phyloP scores from a whole-genome alignment of 305 asterid genomes.

The Fraxinus greggii region DNA sequence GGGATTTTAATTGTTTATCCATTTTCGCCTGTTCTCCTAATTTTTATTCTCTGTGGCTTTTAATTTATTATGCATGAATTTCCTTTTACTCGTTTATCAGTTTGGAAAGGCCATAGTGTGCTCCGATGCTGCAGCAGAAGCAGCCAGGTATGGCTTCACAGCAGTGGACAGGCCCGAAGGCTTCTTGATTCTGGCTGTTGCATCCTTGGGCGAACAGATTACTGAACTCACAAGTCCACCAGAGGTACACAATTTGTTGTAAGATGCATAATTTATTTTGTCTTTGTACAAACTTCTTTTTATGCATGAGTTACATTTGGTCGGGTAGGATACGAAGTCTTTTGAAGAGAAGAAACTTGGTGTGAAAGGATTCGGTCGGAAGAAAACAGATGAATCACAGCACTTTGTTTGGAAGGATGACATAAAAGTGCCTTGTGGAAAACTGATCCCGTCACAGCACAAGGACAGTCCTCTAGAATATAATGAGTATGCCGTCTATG shows the following conservation, averaged over 20 bases:
- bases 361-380: conserved; percentile 65
- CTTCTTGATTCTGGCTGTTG: conserved; percentile 75
- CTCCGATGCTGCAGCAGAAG: conserved; percentile 87
- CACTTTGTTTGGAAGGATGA: conserved; percentile 76
- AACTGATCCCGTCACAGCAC: conserved; percentile 50
- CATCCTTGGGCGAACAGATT: conserved; percentile 59
- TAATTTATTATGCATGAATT: neutral
- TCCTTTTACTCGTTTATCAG: conserved; percentile 22
- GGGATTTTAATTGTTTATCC: neutral
- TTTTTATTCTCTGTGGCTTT: neutral
- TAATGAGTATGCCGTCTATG: conserved; percentile 78
- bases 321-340: conserved; percentile 39
- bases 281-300: neutral
- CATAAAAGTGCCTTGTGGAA: conserved; percentile 80
- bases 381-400: conserved; percentile 71
- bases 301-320: neutral
- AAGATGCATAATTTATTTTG: neutral
- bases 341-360: conserved; percentile 64
- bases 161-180: conserved; percentile 87
- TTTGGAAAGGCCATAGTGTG: conserved; percentile 86
- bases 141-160: conserved; percentile 80
- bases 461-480: conserved; percentile 68
- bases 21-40: neutral
- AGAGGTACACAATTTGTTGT: conserved; percentile 39
- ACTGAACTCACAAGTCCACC: conserved; percentile 48